Conservation (phyloP, 306 rosid species). For the Crataegus laevigata region DNA sequence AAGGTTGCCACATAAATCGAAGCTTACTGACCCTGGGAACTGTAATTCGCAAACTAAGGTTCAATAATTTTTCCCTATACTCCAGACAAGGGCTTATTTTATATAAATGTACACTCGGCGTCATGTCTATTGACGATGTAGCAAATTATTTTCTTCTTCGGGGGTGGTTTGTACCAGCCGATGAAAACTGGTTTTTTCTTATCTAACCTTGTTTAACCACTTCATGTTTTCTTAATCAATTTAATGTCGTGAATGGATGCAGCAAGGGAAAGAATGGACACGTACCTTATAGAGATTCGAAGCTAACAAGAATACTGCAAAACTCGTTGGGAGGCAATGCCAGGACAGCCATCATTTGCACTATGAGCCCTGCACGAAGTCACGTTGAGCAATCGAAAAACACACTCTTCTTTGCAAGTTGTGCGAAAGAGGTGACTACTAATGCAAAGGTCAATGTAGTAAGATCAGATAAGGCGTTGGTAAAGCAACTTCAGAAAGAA, state of each 20-base stretch:
- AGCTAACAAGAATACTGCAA: conserved; percentile 85
- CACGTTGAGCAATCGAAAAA: conserved; percentile 86
- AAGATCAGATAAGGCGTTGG: conserved; percentile 76
- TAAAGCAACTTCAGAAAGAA: conserved; percentile 67
- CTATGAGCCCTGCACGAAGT: conserved; percentile 75
- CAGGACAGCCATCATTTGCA: conserved; percentile 89
- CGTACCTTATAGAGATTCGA: conserved; percentile 84
- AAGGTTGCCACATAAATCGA: conserved; percentile 91
- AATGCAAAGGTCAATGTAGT: conserved; percentile 77
- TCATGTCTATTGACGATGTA: not conserved
- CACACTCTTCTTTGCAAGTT: conserved; percentile 72
- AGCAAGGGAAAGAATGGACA: conserved; percentile 82
- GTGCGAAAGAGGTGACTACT: conserved; percentile 82
- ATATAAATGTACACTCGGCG: not conserved
- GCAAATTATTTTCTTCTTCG: no score
- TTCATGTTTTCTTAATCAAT: not conserved
- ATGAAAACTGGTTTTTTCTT: no score
- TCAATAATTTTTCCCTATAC: not conserved
- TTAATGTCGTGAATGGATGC: conserved; percentile 26
- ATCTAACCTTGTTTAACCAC: not conserved
- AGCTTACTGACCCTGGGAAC: conserved; percentile 86
- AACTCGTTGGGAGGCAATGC: conserved; percentile 92
- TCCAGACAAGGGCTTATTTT: not conserved
- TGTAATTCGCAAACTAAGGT: conserved; percentile 89
- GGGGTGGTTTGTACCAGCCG: no score